Evolutionary conservation across 345 rosid species (phyloP).

Genomic region (Arabidopsis suecica): DNA sequence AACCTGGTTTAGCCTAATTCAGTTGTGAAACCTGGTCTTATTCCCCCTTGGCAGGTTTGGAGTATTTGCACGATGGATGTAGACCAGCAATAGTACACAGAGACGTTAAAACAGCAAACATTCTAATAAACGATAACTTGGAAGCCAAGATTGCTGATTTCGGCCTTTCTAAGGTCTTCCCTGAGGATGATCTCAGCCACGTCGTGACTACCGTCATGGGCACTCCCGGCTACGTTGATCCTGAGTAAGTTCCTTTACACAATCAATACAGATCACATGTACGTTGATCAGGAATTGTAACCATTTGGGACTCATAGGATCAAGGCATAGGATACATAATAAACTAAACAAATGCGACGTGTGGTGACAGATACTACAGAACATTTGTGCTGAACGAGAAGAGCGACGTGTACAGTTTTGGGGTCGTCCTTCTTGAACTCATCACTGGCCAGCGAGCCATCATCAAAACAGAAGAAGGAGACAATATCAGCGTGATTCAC

Average conservation of each 20-base stretch:
- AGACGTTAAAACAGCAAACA: constrained; percentile 41
- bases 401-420: constrained; percentile 63
- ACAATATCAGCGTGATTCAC: constrained; percentile 41
- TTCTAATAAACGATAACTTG: constrained; percentile 37
- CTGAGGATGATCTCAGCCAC: constrained; percentile 38
- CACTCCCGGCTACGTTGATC: constrained; percentile 45
- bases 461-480: constrained; percentile 28
- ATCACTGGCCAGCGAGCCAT: constrained; percentile 57
- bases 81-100: constrained; percentile 42
- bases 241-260: constrained; percentile 20
- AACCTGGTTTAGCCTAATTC: not conserved
- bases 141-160: constrained; percentile 54
- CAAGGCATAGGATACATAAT: not conserved
- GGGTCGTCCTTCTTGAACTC: constrained; percentile 55
- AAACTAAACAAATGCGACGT: not conserved
- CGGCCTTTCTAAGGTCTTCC: constrained; percentile 46
- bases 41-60: constrained; percentile 12
- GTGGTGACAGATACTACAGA: constrained; percentile 37
- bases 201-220: constrained; percentile 42
- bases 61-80: constrained; percentile 39
- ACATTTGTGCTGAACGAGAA: constrained; percentile 46
- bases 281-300: not conserved
- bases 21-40: not conserved
- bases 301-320: not conserved
- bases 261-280: constrained; percentile 5